Base-by-base conservation (phyloP, 2,329 filamentous ascomycete species). In the Cercospora zeae-maydis region DNA sequence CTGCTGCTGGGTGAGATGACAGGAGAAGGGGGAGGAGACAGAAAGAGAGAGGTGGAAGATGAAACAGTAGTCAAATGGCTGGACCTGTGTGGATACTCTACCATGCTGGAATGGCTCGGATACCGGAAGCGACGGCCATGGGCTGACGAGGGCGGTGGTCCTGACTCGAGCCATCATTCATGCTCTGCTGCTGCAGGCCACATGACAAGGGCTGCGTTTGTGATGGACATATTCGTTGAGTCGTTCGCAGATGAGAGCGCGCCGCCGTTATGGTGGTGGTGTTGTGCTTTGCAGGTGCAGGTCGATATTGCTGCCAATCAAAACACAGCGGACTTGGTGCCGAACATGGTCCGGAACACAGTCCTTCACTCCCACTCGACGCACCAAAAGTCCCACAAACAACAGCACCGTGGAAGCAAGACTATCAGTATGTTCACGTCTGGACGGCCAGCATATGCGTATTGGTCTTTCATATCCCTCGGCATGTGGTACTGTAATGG, bases 91-190 rank as follows among this genome's bases (percentile, higher is more conserved):
- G 54, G 54, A 45, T 57, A 57, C 54, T 39, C 16, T 57, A 39
- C 33, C 52, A 36, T 55, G 31, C 54, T 57, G 54, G 54, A 57
- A 57, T 57, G 54, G 54, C 34, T 57, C 54, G 54, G 54, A 57
- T 57, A 34, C 37, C 37, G 34, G 54, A 39, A 30, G 36, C 54
- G 54, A 57, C 27, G 21, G 37, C 33, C 34, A 55, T 21, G 52
- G 52, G 52, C 13, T 36, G 31, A 31, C 52, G 52, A 47, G 21
- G 11, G n/a, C n/a, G 19, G 6, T 47, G 21, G 42, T 47, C 13
- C 21, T 47, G 42, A 47, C 24, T n/a, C 42, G 24, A 27, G n/a
- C 13, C 42, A 47, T 27, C 42, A 24, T 9, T 47, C 42, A 47
- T 47, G 42, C 42, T 47, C 42, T 47, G 42, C 42, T 8, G 21